phyloP scores from a whole-genome alignment of 2,329 filamentous ascomycete genomes.

The Trichoderma sp. region DNA sequence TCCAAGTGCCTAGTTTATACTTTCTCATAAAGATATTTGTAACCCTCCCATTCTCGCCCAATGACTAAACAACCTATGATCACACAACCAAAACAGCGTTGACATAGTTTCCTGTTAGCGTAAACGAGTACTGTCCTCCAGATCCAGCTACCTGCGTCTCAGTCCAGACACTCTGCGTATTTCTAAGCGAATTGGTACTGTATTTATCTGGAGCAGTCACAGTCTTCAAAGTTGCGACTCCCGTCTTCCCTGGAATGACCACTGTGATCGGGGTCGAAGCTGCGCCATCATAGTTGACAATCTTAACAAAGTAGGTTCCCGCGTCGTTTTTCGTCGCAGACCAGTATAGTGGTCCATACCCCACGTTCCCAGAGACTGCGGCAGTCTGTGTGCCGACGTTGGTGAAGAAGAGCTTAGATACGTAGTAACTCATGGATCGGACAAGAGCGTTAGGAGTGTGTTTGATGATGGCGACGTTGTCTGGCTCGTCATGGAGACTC shows the following conservation, averaged over 20 bases:
- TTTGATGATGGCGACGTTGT: neutral
- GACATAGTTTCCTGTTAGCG: neutral
- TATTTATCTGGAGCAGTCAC: neutral
- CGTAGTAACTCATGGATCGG: neutral
- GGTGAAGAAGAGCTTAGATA: neutral
- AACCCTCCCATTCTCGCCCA: too few relatives aligned
- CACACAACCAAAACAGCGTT: neutral
- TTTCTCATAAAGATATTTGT: too few relatives aligned
- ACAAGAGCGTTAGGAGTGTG: neutral
- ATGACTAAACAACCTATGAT: neutral
- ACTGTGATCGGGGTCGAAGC: neutral
- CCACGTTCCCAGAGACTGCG: neutral
- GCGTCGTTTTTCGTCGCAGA: neutral
- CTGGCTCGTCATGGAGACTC: neutral
- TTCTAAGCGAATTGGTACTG: neutral
- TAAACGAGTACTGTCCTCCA: neutral
- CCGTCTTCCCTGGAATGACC: neutral
- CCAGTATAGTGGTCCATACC: neutral
- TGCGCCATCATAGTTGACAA: neutral
- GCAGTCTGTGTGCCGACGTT: neutral
- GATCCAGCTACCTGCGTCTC: neutral
- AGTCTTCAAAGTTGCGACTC: neutral
- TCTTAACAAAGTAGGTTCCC: neutral
- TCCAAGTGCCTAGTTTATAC: too few relatives aligned
- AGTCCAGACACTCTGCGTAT: neutral